Base-by-base conservation (phyloP, 495 filamentous ascomycete species). In the Rostrohypoxylon terebratum region DNA sequence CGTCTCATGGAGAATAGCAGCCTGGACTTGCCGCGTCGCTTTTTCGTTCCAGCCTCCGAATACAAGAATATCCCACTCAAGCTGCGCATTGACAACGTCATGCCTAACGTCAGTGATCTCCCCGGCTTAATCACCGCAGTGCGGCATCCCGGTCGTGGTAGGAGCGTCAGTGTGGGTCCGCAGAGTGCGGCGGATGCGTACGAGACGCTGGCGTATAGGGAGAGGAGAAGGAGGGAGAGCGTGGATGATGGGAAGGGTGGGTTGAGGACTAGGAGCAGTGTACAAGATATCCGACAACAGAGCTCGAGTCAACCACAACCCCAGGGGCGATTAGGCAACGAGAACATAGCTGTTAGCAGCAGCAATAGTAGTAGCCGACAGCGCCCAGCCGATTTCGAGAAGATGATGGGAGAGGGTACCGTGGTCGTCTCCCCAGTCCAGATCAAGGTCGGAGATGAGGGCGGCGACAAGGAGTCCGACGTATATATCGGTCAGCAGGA, bases 181-280 rank as follows among this genome's bases (percentile, higher is more conserved):
- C 96, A 98, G 80, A 97, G 94, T 25, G 93, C 92, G 64, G 96
- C 96, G 2, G 96, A 99, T 79, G 96, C 94, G 6, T 97, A 97
- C 76, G 96, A 99, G 81, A 94, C 93, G 16, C 82, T 98, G 20
- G 96, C 96, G n/a, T 97, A 95, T 74, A 88, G 94, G 2, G 93
- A 96, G 77, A 89, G 93, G 73, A 87, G 87, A 69, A 85, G 94
- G 71, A 84, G 92, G 44, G 92, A 97, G 77, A 97, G 92, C 72
- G 82, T 90, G n/a, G 40, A 6, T 42, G 34, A 40, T 14, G 68
- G n/a, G 80, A 75, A 50, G 1, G 55, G 45, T 4, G 48, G 10
- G 23, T 45, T 77, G 55, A 55, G 63, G 25, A 68, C 54, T 40
- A 74, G 67, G 54, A 48, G 14, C 1, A 74, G 68, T 28, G 51